Base-by-base conservation (phyloP, 371 early-diverging fungal genomes). In the Mucor racemosus region DNA sequence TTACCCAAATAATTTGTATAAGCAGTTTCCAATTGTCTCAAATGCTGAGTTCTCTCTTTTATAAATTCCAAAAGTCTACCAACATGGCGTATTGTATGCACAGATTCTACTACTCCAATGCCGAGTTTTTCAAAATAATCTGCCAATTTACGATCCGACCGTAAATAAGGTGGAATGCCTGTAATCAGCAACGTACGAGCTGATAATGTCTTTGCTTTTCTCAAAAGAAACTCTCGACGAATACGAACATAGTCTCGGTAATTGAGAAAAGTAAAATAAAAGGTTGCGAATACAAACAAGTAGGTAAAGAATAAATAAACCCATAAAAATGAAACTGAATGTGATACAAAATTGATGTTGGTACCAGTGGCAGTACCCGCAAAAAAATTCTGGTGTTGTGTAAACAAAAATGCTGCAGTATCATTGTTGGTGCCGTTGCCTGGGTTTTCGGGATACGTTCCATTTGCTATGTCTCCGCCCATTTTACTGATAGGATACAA, bases 221-320 rank as follows among this genome's bases (percentile, higher is more conserved):
- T 72, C 17, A 87, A 46, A 48, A 85, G 69, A 57, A 82, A 88
- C 36, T 78, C 72, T 36, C 86, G 84, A 0, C 88, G 85, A 34
- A 87, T 77, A 7, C 73, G 66, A 21, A 87, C 78, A 67, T 86
- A 90, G 46, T 81, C 84, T 39, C 86, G 80, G 55, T 87, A 90
- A 36, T 87, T 87, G 46, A 82, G 68, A 72, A 86, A 87, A 9
- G 87, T 75, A 39, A 85, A 85, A 62, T 86, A 88, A 56, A 84
- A 81, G 7, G 88, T 80, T 5, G 86, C 81, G 48, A 88, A 74
- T 17, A 88, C 84, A 68, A 90, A 88, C 41, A 85, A 67, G 75
- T 86, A 90, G 34, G 88, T 87, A 54, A 90, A 87, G 50, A 86
- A 76, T 35, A 86, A 74, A 50, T 86, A 86, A 4, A 87, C 85